Percentiles rank a stretch among this genome's conserved stretches.
Evolutionary conservation across 768 basidiomycete species (phyloP).

Genomic region (Suillus cothurnatus): DNA sequence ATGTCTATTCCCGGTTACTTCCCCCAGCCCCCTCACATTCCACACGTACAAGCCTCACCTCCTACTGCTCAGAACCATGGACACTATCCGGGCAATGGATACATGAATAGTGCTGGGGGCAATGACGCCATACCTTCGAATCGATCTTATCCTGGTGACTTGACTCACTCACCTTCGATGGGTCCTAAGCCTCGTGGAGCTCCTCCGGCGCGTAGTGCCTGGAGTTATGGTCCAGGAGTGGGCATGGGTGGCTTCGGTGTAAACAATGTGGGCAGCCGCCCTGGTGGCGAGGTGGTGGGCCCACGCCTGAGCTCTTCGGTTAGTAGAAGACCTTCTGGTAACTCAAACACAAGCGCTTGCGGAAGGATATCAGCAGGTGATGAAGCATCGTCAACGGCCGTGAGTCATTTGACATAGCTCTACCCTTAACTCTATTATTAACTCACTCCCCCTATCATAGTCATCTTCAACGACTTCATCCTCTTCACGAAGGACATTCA

Average conservation of each 20-base stretch:
- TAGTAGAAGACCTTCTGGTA: constrained; percentile 53
- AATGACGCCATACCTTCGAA: constrained; percentile 25
- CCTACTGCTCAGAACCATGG: constrained; percentile 28
- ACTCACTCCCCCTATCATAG: constrained; percentile 36
- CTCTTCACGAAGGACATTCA: constrained; percentile 76
- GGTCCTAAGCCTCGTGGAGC: constrained; percentile 33
- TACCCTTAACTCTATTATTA: constrained; percentile 2
- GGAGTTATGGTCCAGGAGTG: constrained; percentile 72
- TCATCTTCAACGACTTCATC: constrained; percentile 81
- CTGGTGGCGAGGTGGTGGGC: constrained; percentile 53
- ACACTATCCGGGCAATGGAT: constrained; percentile 31
- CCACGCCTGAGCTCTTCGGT: constrained; percentile 59
- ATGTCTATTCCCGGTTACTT: constrained; percentile 36
- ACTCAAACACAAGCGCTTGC: constrained; percentile 53
- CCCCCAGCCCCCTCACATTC: constrained; percentile 34
- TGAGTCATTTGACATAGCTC: constrained; percentile 43
- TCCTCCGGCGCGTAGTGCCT: constrained; percentile 51
- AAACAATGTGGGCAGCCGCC: constrained; percentile 28
- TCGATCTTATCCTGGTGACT: constrained; percentile 31
- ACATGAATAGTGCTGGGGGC: constrained; percentile 20
- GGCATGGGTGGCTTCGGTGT: constrained; percentile 47
- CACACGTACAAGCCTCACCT: constrained; percentile 27
- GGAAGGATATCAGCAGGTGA: constrained; percentile 67
- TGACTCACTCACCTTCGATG: constrained; percentile 32
- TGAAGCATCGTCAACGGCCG: constrained; percentile 75